Conservation (phyloP, 2,329 filamentous ascomycete species). For the Fusarium sacchari region DNA sequence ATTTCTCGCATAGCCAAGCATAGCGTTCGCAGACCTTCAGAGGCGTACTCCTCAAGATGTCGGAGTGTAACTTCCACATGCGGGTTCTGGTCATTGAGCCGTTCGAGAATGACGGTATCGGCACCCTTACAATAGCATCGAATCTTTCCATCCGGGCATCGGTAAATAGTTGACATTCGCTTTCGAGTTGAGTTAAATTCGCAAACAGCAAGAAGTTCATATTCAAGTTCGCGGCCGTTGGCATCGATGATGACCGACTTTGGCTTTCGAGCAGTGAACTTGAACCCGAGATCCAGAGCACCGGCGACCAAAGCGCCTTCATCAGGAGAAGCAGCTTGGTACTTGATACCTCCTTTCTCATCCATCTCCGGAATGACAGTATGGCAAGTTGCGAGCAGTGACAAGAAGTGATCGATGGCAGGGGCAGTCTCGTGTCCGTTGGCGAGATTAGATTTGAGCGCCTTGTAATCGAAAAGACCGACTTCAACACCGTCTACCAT, state of each 20-base stretch:
- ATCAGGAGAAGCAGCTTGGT: conserved; percentile 96
- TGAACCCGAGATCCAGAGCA: conserved; percentile 85
- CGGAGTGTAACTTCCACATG: conserved; percentile 90
- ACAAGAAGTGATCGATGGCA: conserved; percentile 81
- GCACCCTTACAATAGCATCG: conserved; percentile 95
- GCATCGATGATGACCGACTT: conserved; percentile 85
- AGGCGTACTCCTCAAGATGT: conserved; percentile 98
- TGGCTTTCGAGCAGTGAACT: conserved; percentile 90
- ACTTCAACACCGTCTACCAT: conserved; percentile 80
- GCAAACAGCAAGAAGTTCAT: conserved; percentile 93
- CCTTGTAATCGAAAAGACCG: conserved; percentile 86
- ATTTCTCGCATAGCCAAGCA: conserved; percentile 96
- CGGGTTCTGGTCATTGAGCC: conserved; percentile 83
- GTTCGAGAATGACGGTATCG: conserved; percentile 96
- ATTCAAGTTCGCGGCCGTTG: conserved; percentile 78
- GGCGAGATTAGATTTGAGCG: conserved; percentile 74
- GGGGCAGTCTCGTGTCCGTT: conserved; percentile 60
- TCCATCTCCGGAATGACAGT: conserved; percentile 94
- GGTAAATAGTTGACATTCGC: conserved; percentile 96
- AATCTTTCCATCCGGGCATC: conserved; percentile 95
- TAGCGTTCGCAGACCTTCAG: conserved; percentile 92
- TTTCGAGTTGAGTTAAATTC: conserved; percentile 97
- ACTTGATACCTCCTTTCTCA: conserved; percentile 88
- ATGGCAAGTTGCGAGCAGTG: conserved; percentile 89
- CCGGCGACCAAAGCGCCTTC: conserved; percentile 97